Conservation (phyloP, 2,329 filamentous ascomycete genomes). For the Beauveria sp. region DNA sequence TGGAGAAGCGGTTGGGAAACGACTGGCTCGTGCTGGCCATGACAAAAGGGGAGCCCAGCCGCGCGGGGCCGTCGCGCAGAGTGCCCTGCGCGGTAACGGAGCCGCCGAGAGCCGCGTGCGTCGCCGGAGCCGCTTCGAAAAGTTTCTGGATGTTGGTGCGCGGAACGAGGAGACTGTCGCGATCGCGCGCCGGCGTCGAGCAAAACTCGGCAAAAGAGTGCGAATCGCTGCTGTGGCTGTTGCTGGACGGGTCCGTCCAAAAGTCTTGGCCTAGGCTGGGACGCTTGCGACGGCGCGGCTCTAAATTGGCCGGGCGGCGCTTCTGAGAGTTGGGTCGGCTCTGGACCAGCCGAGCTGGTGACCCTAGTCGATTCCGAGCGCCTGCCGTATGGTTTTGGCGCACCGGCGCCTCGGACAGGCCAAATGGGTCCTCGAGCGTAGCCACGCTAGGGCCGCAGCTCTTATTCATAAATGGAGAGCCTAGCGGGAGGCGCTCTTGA, state of each 20-base stretch:
- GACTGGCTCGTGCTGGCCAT: slow-evolving; percentile 46
- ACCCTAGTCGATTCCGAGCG: slow-evolving; percentile 41
- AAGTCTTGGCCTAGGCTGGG: slow-evolving; percentile 49
- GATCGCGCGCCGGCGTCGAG: slow-evolving; percentile 25
- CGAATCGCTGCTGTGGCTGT: slow-evolving; percentile 16
- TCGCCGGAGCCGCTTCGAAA: slow-evolving; percentile 22
- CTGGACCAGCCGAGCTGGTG: slow-evolving; percentile 42
- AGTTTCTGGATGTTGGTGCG: slow-evolving; percentile 35
- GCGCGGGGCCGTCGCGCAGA: slow-evolving; percentile 28
- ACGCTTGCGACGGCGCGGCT: slow-evolving; percentile 42
- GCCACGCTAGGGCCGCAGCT: slow-evolving; percentile 59
- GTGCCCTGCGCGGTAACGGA: slow-evolving; percentile 11
- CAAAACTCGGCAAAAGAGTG: slow-evolving; percentile 24
- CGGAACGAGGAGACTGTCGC: slow-evolving; percentile 33
- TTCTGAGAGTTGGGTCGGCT: slow-evolving; percentile 49
- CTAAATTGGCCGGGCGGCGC: slow-evolving; percentile 40
- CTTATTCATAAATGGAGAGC: slow-evolving; percentile 48
- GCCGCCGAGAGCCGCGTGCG: slow-evolving; percentile 16
- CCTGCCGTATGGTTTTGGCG: slow-evolving; percentile 43
- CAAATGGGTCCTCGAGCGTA: slow-evolving; percentile 33
- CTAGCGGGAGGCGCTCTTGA: slow-evolving; percentile 33
- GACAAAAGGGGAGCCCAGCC: slow-evolving; percentile 54
- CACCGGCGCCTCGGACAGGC: slow-evolving; percentile 24
- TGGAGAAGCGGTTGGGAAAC: slow-evolving; percentile 50
- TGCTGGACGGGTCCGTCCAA: slow-evolving; percentile 38